These are phyloP conservation scores for Vigna reflexopilosa DNA, from an alignment of 306 rosid genomes.

Conservation along the genomic window DNA sequence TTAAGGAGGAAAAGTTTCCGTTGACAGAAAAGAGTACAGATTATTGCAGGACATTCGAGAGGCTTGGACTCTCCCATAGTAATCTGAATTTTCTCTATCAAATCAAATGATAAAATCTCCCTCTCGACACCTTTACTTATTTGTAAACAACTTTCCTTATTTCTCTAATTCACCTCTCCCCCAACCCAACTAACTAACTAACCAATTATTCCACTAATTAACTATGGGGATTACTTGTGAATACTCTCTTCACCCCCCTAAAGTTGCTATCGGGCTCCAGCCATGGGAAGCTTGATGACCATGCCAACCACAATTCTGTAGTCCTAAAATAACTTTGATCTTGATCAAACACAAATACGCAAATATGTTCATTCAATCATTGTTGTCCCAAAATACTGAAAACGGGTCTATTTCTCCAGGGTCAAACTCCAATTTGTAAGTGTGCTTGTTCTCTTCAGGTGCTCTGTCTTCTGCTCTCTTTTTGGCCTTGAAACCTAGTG, in stretches of 20 bases:
- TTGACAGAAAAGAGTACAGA: background rate
- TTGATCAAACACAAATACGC: no score
- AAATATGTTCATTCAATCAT: no score
- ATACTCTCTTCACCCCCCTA: background rate
- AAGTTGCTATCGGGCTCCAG: no score
- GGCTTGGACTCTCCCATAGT: background rate
- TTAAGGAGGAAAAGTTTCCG: background rate
- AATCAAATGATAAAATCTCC: background rate
- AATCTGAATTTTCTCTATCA: background rate
- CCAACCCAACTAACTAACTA: background rate
- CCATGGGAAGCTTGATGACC: background rate
- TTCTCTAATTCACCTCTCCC: background rate
- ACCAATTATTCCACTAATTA: background rate
- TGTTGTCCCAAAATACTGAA: background rate
- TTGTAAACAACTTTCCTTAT: background rate
- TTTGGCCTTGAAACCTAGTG: background rate
- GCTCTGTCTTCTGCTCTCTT: background rate
- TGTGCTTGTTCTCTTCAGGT: background rate
- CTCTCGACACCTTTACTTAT: background rate
- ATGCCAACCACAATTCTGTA: background rate
- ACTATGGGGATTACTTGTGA: background rate
- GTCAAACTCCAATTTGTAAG: background rate
- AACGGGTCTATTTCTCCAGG: background rate
- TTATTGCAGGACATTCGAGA: background rate
- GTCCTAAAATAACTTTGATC: no score